Evolutionary conservation across 352 stramenopile genomes (phyloP), one percentile per base, ranked within the genome.

Genomic region (Phytophthora nicotianae): DNA sequence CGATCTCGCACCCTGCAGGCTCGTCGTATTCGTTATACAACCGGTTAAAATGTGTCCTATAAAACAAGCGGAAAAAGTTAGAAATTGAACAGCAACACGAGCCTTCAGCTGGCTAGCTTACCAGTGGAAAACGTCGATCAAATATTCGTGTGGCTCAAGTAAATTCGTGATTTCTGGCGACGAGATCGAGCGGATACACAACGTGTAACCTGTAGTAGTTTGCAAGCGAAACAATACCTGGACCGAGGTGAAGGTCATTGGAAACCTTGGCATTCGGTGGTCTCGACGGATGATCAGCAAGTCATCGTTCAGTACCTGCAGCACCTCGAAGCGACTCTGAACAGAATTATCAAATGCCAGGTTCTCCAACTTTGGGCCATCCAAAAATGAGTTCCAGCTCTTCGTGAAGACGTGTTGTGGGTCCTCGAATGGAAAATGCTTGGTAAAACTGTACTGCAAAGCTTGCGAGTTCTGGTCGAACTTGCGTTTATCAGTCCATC

Each of bases 81-180:
- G 13, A 33, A 55, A n/a, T n/a, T n/a, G n/a, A n/a, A n/a, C n/a
- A n/a, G n/a, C n/a, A n/a, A 24, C 5, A 50, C 23, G 17, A 27
- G 20, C 42, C 20, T 11, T 17, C 5, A 37, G 6, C 5, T 8
- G 6, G 14, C 26, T 23, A 38, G n/a, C 60, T 21, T 52, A 79
- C 69, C 76, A 89, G 59, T 86, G 70, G 48, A 83, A 78, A n/a
- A 87, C 55, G 23, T 86, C 65, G 21, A 83, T 79, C 59, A 68
- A 77, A 24, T 70, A 64, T 57, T 87, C 79, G 37, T 83, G 65
- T 10, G 63, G 45, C 33, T 75, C 45, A 7, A 87, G 65, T 9
- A 58, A 32, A 13, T 57, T 51, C 58, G 83, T 65, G 47, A 89
- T 77, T 53, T 79, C 68, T 5, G 77, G 64, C 6, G 78, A 63